Percentiles rank a stretch among this genome's conserved stretches.
phyloP scores from a whole-genome alignment of 2,329 filamentous ascomycete genomes.

The Cordyceps javanica region DNA sequence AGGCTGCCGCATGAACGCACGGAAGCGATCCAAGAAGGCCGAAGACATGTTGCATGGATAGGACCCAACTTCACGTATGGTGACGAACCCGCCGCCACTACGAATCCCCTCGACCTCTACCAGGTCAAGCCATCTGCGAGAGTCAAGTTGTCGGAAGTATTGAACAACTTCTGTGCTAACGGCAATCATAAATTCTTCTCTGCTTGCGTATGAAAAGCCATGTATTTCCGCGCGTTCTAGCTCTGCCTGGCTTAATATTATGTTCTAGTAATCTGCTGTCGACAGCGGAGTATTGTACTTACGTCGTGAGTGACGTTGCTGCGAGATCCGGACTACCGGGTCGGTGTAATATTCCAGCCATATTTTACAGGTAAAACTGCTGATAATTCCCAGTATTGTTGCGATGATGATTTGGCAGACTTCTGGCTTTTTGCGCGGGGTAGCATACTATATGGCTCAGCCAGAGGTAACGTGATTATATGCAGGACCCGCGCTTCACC shows the following conservation, averaged over 20 bases:
- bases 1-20: background rate
- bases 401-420: background rate
- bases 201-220: too few relatives aligned
- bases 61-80: accelerated
- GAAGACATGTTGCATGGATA: background rate
- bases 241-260: too few relatives aligned
- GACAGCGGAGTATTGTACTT: background rate
- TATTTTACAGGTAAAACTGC: background rate
- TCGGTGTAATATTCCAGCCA: background rate
- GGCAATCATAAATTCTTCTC: too few relatives aligned
- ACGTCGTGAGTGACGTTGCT: background rate
- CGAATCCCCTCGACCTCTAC: background rate
- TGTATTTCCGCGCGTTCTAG: too few relatives aligned
- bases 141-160: background rate
- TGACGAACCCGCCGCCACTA: background rate
- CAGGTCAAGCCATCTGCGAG: background rate
- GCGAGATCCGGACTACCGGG: background rate
- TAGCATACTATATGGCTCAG: background rate
- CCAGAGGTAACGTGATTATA: background rate
- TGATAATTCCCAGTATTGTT: background rate
- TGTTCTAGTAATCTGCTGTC: background rate
- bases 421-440: background rate
- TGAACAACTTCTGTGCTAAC: too few relatives aligned
- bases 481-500: background rate
- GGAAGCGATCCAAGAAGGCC: background rate